Evolutionary conservation across 176 grass and related monocot genomes (phyloP), one percentile per base, ranked within the genome.

Genomic region (Tillandsia leiboldiana): DNA sequence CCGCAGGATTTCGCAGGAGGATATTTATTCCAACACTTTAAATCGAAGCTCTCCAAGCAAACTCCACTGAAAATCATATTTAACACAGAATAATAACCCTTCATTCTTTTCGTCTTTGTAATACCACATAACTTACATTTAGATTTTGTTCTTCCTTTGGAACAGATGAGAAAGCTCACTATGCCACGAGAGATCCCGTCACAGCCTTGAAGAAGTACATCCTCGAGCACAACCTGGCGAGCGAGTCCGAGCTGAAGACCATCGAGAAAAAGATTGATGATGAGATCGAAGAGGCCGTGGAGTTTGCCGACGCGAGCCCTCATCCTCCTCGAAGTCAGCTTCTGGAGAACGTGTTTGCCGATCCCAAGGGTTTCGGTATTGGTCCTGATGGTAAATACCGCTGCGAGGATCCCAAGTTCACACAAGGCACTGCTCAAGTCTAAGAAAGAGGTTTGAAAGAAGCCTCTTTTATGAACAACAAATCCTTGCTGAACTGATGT

Each of bases 351-450:
- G 93, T 97, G 22, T 97, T 92, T 22, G 79, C 86, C 2, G 93
- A 97, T 62, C 89, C 94, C 50, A 99, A 84, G 51, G 94, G 94
- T 49, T 99, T 99, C n/a, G 94, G 94, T 62, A 92, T 99, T 1
- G 94, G 94, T 10, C 87, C 94, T 0, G 94, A 93, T 15, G 94
- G 94, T 7, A 90, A 83, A 79, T 99, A 99, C 66, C 72, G 94
- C 42, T 99, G 94, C 0, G 94, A 93, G 80, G 94, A 99, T 64
- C 94, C 89, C 14, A 83, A 85, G 59, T 99, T 99, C 74, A 99
- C 87, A 0, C 82, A 99, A 70, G 94, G 94, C 23, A 99, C 94
- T 0, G 94, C 94, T 5, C 87, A 99, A 81, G 89, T 99, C 67
- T 99, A 80, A 88, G 53, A 66, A 13, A 42, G 33, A 42, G 33